Evolutionary conservation across 257 asterid species (phyloP), one percentile per base, ranked within the genome.

Genomic region (Nicotiana noctiflora): DNA sequence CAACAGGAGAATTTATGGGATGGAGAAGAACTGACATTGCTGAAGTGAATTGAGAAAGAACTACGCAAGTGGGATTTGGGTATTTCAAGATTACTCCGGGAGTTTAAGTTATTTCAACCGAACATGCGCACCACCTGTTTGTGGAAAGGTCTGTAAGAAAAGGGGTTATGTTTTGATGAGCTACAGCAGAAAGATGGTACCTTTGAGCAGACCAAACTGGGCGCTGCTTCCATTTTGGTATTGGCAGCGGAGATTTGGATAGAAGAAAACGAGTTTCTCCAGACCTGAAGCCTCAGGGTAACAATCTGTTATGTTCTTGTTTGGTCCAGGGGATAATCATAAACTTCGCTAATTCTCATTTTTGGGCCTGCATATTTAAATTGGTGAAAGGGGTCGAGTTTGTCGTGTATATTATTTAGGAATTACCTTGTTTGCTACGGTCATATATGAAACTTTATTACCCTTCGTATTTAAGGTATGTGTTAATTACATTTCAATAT

Each of bases 111-210:
- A 77, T 81, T 84, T 27, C 52, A 32, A 27, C 83, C 79, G 1
- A 81, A 32, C 14, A 85, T 91, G 92, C 88, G 53, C 27, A 76
- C 85, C 10, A 84, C 15, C 5, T 81, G 97, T 85, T 90, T 90
- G 97, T 84, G 77, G 27, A 82, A 90, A 88, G 76, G 97, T 77
- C 96, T 79, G 86, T 88, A 10, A 0, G 95, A 90, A 46, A 62
- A 8, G 13, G 53, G 63, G 52, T 53, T 44, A 34, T 82, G 67
- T 8, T 72, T 75, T 8, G 84, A 62, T 5, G 79, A 79, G 0
- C 65, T 19, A 52, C 81, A 84, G 53, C 57, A 37, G 51, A 88
- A 89, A 83, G 93, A 90, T 7, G 86, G 85, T 23, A 90, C 87
- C 89, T 88, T 91, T 23, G 94, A 87, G 84, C 83, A 87, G 79